Conservation (phyloP, 2,329 filamentous ascomycete species). For the Tolypocladium tundrense region DNA sequence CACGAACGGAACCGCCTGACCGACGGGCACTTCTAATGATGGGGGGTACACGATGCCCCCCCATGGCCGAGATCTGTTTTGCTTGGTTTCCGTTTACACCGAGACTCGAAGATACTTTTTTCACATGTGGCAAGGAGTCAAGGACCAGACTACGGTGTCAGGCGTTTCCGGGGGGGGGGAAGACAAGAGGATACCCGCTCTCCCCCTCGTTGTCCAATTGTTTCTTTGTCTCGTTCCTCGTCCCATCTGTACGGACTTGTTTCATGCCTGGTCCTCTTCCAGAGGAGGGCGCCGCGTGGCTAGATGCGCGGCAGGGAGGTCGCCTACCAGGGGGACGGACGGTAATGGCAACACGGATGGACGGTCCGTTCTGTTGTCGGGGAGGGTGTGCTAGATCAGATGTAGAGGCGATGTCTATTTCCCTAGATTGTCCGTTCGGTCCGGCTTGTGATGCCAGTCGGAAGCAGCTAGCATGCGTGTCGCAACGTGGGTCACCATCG, state of each 20-base stretch:
- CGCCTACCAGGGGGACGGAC: not conserved
- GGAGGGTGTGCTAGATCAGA: not conserved
- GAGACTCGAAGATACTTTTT: not conserved
- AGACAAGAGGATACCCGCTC: not conserved
- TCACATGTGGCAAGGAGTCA: not conserved
- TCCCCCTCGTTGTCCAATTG: not conserved
- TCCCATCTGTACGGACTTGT: not conserved
- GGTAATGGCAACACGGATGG: not conserved
- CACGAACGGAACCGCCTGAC: not conserved
- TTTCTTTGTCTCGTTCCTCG: not conserved
- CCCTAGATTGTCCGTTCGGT: not conserved
- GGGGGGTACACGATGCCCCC: not conserved
- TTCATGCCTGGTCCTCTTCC: not conserved
- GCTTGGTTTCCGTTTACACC: not conserved
- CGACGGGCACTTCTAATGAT: not conserved
- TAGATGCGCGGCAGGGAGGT: not conserved
- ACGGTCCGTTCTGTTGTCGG: not conserved
- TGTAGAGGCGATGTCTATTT: not conserved
- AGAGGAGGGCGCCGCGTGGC: not conserved
- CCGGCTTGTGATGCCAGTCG: too few relatives aligned
- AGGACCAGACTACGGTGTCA: not conserved
- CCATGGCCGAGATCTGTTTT: not conserved
- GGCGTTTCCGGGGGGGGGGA: not conserved
- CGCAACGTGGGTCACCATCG: not conserved
- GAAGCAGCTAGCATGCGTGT: not conserved